Conservation (phyloP, 805 yeast genomes). For the Starmerella scarabaei region DNA sequence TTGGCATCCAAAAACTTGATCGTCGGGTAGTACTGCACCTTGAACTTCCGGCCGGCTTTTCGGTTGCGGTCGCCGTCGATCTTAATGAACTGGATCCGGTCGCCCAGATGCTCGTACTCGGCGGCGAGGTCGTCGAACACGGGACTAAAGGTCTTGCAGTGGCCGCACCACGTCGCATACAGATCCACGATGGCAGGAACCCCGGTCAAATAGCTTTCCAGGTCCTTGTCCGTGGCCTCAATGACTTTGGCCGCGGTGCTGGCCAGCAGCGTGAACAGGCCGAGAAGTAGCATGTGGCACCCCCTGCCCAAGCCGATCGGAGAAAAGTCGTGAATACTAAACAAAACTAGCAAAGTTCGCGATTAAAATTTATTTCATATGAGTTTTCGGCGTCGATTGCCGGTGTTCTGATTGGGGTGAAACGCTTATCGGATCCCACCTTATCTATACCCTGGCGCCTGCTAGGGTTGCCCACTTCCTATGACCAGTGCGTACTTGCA, state of each 20-base stretch:
- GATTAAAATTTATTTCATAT: too few species aligned
- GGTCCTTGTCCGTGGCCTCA: slow-evolving; percentile 38
- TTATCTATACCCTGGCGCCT: too few species aligned
- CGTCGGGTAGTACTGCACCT: slow-evolving; percentile 54
- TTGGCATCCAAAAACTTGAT: slow-evolving; percentile 44
- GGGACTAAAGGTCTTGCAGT: slow-evolving; percentile 82
- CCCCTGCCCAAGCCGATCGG: too few species aligned
- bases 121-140: slow-evolving; percentile 69
- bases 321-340: too few species aligned
- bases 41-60: slow-evolving; percentile 37
- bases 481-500: slow-evolving; percentile 36
- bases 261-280: background rate
- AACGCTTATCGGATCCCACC: too few species aligned
- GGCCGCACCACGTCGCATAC: slow-evolving; percentile 84
- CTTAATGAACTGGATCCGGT: slow-evolving; percentile 38
- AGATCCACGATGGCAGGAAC: slow-evolving; percentile 57
- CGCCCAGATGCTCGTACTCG: slow-evolving; percentile 37
- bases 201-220: slow-evolving; percentile 46
- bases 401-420: too few species aligned
- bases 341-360: too few species aligned
- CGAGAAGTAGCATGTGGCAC: background rate
- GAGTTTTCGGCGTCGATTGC: too few species aligned
- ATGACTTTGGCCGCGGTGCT: slow-evolving; percentile 18
- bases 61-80: slow-evolving; percentile 50
- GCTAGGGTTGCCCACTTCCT: too few species aligned